A percentile compares a stretch with the other conserved stretches of the same genome.
Conservation (phyloP, 1,139 yeast species). For the Saccharomyces pastorianus region DNA sequence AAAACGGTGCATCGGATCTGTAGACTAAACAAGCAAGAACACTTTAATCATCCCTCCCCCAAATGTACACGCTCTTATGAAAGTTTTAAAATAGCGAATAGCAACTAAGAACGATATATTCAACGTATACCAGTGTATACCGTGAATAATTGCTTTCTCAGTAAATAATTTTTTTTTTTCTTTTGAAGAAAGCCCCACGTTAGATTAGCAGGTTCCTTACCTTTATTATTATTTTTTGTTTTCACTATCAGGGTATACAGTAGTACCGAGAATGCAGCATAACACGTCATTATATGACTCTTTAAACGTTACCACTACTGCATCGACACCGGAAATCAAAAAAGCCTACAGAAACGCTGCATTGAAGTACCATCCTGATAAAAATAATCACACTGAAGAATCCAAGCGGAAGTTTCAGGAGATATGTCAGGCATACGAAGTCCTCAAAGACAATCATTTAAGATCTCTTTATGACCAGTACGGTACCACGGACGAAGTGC, state of each 20-base stretch:
- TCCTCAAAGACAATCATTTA: slow-evolving; percentile 45
- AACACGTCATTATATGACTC: slow-evolving; percentile 19
- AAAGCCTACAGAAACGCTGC: slow-evolving; percentile 55
- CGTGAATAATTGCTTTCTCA: not conserved
- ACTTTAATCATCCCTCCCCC: not conserved
- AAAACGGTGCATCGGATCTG: not conserved
- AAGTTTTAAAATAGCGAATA: not conserved
- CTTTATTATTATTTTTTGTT: not conserved
- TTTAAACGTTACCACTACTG: slow-evolving; percentile 32
- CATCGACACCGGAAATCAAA: slow-evolving; percentile 41
- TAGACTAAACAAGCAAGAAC: not conserved
- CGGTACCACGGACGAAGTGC: slow-evolving; percentile 45
- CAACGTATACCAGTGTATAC: not conserved
- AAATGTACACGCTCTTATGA: not conserved
- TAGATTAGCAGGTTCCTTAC: not conserved
- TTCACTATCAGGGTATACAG: not conserved
- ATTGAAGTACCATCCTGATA: slow-evolving; percentile 66
- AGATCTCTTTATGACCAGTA: slow-evolving; percentile 48
- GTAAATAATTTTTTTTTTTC: too few relatives aligned
- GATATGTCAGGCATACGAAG: slow-evolving; percentile 52
- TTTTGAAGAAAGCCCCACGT: not conserved
- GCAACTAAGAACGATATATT: not conserved
- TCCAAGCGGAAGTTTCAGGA: slow-evolving; percentile 56
- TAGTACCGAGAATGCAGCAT: slow-evolving; percentile 11
- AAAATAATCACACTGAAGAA: slow-evolving; percentile 39